Evolutionary conservation across 1,284 basidiomycete species (phyloP).

Genomic region (Ceratobasidium sp.): DNA sequence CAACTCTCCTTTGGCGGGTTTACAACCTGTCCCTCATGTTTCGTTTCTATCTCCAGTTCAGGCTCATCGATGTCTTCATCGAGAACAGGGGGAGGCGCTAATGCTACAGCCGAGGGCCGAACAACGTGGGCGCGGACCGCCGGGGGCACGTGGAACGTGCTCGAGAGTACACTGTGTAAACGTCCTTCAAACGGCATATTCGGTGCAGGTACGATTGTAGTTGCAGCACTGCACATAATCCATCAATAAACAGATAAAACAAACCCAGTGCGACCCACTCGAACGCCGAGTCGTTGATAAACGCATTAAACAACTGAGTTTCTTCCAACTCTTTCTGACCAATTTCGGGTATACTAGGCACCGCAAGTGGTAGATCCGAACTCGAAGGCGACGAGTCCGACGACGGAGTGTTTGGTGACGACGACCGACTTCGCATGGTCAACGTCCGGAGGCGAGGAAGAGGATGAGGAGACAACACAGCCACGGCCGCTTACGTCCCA

Average conservation of each 20-base stretch:
- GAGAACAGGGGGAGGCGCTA: neutral
- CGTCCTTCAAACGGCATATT: neutral
- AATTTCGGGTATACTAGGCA: neutral
- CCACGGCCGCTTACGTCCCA: conserved; percentile 11
- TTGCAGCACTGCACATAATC: neutral
- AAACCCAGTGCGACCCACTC: conserved; percentile 26
- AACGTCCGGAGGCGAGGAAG: neutral
- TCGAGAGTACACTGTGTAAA: conserved; percentile 31
- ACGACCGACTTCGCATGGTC: conserved; percentile 41
- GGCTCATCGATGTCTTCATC: conserved; percentile 20
- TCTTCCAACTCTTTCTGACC: conserved; percentile 29
- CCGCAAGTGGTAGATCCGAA: conserved; percentile 38
- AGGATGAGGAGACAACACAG: neutral
- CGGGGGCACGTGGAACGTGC: conserved; percentile 38
- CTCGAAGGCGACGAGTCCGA: conserved; percentile 46
- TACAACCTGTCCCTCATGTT: conserved; percentile 14
- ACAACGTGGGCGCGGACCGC: conserved; percentile 24
- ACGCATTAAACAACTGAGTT: conserved; percentile 23
- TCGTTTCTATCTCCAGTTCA: conserved; percentile 10
- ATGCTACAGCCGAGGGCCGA: neutral
- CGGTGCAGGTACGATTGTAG: neutral
- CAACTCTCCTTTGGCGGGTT: conserved; percentile 39
- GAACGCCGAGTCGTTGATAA: conserved; percentile 38
- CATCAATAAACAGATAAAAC: neutral
- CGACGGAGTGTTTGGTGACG: conserved; percentile 43